Evolutionary conservation across 495 filamentous ascomycete genomes (phyloP).

Genomic region (Neurospora sp.): DNA sequence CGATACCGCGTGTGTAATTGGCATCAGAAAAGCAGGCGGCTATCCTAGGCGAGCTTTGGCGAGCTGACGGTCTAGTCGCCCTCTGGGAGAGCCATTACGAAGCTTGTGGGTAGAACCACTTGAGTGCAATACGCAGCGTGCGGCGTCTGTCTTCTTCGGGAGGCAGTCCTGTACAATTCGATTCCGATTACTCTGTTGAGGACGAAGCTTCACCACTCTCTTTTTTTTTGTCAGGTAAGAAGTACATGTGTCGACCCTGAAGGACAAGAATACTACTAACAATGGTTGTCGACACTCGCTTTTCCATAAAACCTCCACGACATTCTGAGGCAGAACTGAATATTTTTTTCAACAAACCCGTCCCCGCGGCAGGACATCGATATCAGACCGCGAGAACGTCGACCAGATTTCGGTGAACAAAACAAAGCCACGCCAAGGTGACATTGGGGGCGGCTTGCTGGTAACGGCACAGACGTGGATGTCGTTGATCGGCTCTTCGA

Average conservation of each 20-base stretch:
- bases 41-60: neutral
- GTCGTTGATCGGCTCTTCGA: neutral
- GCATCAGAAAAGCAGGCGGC: slow-evolving; percentile 18
- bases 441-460: neutral
- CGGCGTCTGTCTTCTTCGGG: neutral
- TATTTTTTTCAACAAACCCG: neutral
- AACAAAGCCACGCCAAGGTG: neutral
- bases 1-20: slow-evolving; percentile 13
- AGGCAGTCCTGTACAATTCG: slow-evolving; percentile 7
- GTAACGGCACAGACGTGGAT: neutral
- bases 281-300: neutral
- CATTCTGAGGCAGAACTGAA: neutral
- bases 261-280: slow-evolving; percentile 13
- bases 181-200: slow-evolving; percentile 19
- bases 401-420: neutral
- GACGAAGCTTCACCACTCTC: slow-evolving; percentile 12
- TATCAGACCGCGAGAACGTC: neutral
- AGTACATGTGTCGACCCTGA: neutral
- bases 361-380: neutral
- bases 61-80: neutral
- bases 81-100: slow-evolving; percentile 17
- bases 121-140: slow-evolving; percentile 19
- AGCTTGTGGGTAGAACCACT: slow-evolving; percentile 14
- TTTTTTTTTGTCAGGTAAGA: slow-evolving; percentile 9
- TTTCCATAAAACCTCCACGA: neutral